A percentile compares a stretch with the other conserved stretches of the same genome.
Conservation (phyloP, 2,329 filamentous ascomycete species). For the Ascochyta koolunga region DNA sequence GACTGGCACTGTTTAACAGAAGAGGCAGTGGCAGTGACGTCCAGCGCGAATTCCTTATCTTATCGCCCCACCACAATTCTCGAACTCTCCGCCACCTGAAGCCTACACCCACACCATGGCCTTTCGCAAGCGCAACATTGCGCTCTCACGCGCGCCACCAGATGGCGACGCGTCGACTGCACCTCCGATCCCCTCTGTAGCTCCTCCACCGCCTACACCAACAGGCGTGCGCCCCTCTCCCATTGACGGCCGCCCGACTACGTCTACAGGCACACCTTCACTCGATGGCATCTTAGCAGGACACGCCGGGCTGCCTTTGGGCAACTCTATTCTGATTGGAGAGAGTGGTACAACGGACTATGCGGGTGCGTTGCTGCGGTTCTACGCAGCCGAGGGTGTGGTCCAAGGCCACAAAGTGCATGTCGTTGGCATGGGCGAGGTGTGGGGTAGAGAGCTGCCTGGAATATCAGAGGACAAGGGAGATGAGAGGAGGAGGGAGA, state of each 20-base stretch:
- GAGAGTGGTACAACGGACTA: constrained; percentile 96
- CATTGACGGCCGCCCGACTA: constrained; percentile 83
- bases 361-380: constrained; percentile 79
- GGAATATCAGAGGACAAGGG: constrained; percentile 63
- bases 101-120: constrained; percentile 56
- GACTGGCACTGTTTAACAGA: too few species aligned
- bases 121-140: constrained; percentile 71
- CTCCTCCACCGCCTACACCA: constrained; percentile 21
- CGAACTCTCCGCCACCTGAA: constrained; percentile 5
- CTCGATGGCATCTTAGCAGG: constrained; percentile 85
- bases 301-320: constrained; percentile 82
- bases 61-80: constrained; percentile 8
- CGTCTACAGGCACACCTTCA: constrained; percentile 87
- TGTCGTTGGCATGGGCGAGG: constrained; percentile 77
- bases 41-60: constrained; percentile 4
- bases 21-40: too few species aligned
- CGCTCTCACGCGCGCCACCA: constrained; percentile 52
- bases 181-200: constrained; percentile 17
- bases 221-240: constrained; percentile 79
- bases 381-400: constrained; percentile 91
- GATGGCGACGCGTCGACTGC: constrained; percentile 23
- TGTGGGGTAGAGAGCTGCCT: constrained; percentile 84
- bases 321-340: constrained; percentile 79
- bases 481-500: constrained; percentile 33
- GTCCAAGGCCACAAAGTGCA: constrained; percentile 90